A percentile compares a stretch with the other conserved stretches of the same genome.
Evolutionary conservation across 2,329 filamentous ascomycete genomes (phyloP).

Genomic region (Colletotrichum liriopes): DNA sequence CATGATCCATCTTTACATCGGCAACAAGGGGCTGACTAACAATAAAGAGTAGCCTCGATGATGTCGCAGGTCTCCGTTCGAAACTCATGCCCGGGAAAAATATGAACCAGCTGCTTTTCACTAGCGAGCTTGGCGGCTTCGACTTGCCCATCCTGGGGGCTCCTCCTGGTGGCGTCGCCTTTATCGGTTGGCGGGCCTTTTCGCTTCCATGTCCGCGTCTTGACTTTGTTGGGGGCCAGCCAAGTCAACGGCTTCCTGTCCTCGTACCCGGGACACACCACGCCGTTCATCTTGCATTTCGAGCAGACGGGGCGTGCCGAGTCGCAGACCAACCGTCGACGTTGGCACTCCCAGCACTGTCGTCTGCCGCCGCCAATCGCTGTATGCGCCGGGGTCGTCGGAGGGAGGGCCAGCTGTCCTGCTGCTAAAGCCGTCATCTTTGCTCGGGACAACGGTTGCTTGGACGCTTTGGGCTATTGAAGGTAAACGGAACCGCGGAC

Average conservation of each 20-base stretch:
- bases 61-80: conserved; percentile 34
- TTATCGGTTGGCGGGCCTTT: conserved; percentile 16
- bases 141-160: not conserved
- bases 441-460: not conserved
- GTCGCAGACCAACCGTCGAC: conserved; percentile 58
- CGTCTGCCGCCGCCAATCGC: not conserved
- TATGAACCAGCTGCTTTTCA: not conserved
- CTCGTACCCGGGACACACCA: conserved; percentile 58
- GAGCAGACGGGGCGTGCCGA: conserved; percentile 54
- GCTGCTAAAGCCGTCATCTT: not conserved
- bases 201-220: conserved; percentile 44
- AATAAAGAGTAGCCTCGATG: conserved; percentile 38
- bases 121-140: not conserved
- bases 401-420: not conserved
- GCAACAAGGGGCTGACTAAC: not conserved
- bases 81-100: conserved; percentile 22
- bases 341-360: conserved; percentile 60
- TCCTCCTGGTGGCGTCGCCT: not conserved
- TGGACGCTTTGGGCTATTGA: conserved; percentile 30
- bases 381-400: not conserved
- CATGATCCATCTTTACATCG: not conserved
- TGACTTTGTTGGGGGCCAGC: conserved; percentile 48
- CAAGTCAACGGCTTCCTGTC: conserved; percentile 56
- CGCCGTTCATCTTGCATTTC: conserved; percentile 52
- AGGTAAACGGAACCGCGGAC: conserved; percentile 8